Conservation (phyloP, 495 filamentous ascomycete species). For the Aspergillus wentii region DNA sequence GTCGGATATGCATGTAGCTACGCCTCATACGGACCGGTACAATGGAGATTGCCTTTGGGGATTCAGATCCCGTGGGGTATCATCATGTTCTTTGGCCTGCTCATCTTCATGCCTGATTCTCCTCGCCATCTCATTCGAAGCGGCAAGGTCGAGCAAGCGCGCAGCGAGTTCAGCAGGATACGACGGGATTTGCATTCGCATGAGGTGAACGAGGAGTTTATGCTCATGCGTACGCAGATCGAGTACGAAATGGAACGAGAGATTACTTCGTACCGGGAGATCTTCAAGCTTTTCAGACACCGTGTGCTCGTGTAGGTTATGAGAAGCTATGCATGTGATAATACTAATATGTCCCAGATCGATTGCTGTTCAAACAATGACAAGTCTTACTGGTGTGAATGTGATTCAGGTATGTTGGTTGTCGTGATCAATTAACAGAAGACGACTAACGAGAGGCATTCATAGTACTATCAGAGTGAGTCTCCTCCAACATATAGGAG, state of each 20-base stretch:
- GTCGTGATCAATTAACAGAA: not conserved
- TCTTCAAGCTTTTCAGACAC: constrained; percentile 47
- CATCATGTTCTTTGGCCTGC: constrained; percentile 49
- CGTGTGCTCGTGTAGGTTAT: constrained; percentile 42
- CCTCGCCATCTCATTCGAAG: constrained; percentile 50
- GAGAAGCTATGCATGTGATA: not conserved
- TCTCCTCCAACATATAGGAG: no score
- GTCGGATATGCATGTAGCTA: constrained; percentile 53
- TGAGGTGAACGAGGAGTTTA: constrained; percentile 51
- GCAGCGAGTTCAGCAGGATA: constrained; percentile 44
- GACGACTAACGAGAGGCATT: not conserved
- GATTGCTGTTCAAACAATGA: constrained; percentile 56
- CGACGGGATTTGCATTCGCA: constrained; percentile 41
- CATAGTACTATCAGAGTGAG: constrained; percentile 51
- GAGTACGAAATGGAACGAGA: constrained; percentile 57
- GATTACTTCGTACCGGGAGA: constrained; percentile 46
- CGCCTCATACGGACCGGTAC: constrained; percentile 47
- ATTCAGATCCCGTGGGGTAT: constrained; percentile 58
- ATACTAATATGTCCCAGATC: constrained; percentile 23
- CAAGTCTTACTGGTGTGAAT: constrained; percentile 52
- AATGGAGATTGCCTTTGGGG: constrained; percentile 54
- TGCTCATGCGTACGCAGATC: constrained; percentile 51
- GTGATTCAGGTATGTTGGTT: constrained; percentile 41
- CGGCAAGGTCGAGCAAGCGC: constrained; percentile 47
- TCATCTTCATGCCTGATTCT: constrained; percentile 57